These are phyloP conservation scores for Kwoniella botswanensis DNA, from an alignment of 768 basidiomycete genomes.

Conservation along the genomic window DNA sequence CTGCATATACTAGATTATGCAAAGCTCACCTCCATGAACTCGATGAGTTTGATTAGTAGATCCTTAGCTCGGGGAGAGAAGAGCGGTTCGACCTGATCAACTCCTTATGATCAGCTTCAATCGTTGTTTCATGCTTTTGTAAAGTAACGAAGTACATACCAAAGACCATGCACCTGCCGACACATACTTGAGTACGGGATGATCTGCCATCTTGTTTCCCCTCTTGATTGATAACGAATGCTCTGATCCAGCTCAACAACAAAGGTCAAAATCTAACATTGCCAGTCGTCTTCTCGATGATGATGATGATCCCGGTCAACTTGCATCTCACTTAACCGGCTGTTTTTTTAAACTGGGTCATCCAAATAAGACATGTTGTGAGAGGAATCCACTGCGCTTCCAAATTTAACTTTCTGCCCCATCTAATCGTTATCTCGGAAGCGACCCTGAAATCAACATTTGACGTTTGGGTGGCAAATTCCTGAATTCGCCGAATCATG, in stretches of 20 bases:
- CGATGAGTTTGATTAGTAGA: constrained; percentile 77
- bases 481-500: constrained; percentile 9
- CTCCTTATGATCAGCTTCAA: no score
- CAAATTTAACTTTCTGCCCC: neutral
- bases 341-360: neutral
- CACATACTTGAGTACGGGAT: constrained; percentile 26
- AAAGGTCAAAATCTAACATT: neutral
- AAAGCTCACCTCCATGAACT: constrained; percentile 74
- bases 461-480: neutral
- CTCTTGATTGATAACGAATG: neutral
- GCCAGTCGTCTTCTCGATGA: neutral
- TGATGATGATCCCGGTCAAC: neutral
- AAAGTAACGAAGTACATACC: constrained; percentile 50
- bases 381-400: neutral
- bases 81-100: constrained; percentile 70
- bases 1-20: no score
- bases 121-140: no score
- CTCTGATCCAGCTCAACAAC: neutral
- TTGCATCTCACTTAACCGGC: neutral
- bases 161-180: constrained; percentile 46
- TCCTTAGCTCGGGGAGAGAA: constrained; percentile 90
- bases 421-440: constrained; percentile 10
- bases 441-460: neutral
- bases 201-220: constrained; percentile 12
- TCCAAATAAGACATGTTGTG: neutral